Evolutionary conservation across 345 rosid species (phyloP), one percentile per base, ranked within the genome.

Genomic region (Excoecaria agallocha): DNA sequence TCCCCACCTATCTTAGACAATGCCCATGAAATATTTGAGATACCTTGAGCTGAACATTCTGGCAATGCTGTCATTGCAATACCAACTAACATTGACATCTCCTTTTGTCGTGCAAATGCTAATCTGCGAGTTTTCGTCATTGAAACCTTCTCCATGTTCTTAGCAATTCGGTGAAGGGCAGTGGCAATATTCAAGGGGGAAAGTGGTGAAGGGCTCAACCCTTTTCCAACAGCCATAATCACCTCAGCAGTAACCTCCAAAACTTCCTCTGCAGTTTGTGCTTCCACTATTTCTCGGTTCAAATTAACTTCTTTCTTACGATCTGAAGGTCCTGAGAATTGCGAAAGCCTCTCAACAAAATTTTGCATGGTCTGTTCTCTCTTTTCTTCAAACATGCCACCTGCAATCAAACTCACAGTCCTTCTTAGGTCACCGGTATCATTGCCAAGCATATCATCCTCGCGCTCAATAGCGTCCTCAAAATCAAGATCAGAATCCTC

Each of bases 11-110:
- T 89, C 84, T 94, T 94, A 60, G 97, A 86, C 76, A 89, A 76
- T 12, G 98, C 98, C 98, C 98, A 91, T 0, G 96, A 84, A 68
- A 94, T 91, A 76, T 94, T 94, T 2, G 98, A 92, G 76, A 94
- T 76, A 35, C 98, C 98, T 85, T 92, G 98, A 70, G 90, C 92
- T 1, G 98, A 91, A 86, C 97, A 92, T 52, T 92, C 93, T 0
- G 97, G 94, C 64, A 94, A 80, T 61, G 91, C 86, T 37, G 88
- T 84, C 95, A 92, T 89, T 48, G 95, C 93, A 73, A 91, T 80
- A 60, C 95, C 92, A 46, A 92, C 90, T 60, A 94, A 92, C 91
- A 94, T 91, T 1, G 97, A 91, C 97, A 94, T 87, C 87, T 94
- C 98, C 63, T 90, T 91, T 65, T 85, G 91, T 64, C 97, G 87